Evolutionary conservation across 495 filamentous ascomycete genomes (phyloP).

Genomic region (Podospora appendiculata): DNA sequence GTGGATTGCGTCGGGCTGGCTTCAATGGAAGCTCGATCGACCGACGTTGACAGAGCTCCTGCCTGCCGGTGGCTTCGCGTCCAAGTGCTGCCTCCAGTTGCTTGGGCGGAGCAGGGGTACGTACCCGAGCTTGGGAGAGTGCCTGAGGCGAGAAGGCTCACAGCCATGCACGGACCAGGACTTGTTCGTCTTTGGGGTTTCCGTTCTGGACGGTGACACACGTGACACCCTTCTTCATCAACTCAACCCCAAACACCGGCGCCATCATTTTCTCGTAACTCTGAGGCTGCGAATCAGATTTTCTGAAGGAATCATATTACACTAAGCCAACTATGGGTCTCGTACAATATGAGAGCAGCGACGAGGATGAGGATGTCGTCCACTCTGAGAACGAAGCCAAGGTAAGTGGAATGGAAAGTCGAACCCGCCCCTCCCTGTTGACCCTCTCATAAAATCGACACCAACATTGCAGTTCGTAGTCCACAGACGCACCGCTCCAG

Average conservation of each 20-base stretch:
- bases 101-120: too few species aligned
- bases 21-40: background rate
- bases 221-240: slow-evolving; percentile 24
- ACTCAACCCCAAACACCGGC: background rate
- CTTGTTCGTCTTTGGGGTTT: background rate
- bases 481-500: background rate
- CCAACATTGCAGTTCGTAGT: slow-evolving; percentile 7
- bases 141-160: slow-evolving; percentile 12
- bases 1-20: slow-evolving; percentile 17
- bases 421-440: background rate
- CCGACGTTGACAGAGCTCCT: background rate
- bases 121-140: background rate
- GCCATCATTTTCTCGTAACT: background rate
- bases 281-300: background rate
- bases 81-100: slow-evolving; percentile 26
- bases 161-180: background rate
- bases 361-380: slow-evolving; percentile 58
- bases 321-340: slow-evolving; percentile 47
- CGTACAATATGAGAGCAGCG: slow-evolving; percentile 69
- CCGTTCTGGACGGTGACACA: background rate
- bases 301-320: background rate
- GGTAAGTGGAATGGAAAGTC: slow-evolving; percentile 1
- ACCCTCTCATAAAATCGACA: background rate
- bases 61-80: slow-evolving; percentile 27
- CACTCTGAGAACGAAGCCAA: background rate